phyloP scores from a whole-genome alignment of 208 protist species.

The Leishmania mexicana region DNA sequence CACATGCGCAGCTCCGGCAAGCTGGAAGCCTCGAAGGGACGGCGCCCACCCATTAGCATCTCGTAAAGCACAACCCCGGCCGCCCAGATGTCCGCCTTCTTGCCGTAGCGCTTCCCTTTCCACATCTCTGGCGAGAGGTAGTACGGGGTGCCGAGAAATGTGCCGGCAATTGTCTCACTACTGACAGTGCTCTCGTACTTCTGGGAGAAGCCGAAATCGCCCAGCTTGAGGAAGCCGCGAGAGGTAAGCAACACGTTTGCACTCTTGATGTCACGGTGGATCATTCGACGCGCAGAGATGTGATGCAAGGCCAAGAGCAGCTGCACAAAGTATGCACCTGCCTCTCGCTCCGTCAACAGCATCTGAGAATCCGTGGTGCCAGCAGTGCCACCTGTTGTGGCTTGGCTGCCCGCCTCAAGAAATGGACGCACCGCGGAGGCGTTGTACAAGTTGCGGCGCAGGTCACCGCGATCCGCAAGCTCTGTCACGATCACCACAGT shows the following conservation, averaged over 20 bases:
- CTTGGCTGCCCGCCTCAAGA: background rate
- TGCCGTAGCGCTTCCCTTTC: conserved; percentile 81
- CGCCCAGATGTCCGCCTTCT: conserved; percentile 90
- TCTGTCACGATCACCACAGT: conserved; percentile 90
- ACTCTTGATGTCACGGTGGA: conserved; percentile 93
- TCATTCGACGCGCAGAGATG: conserved; percentile 88
- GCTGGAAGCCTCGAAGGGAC: conserved; percentile 73
- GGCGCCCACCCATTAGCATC: conserved; percentile 73
- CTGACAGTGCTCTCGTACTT: conserved; percentile 89
- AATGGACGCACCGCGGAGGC: conserved; percentile 6
- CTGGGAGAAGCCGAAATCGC: conserved; percentile 93
- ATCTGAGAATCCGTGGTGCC: conserved; percentile 12
- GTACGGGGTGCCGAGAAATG: conserved; percentile 92
- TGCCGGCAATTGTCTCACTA: conserved; percentile 79
- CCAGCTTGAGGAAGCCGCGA: conserved; percentile 87
- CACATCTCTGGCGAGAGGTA: conserved; percentile 94
- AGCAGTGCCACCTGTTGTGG: background rate
- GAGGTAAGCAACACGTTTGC: conserved; percentile 91
- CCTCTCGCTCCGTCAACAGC: conserved; percentile 71
- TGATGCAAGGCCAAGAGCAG: conserved; percentile 84
- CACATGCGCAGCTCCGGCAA: conserved; percentile 59
- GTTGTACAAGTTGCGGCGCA: conserved; percentile 70
- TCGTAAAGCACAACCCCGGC: conserved; percentile 86
- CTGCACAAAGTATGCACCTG: conserved; percentile 82
- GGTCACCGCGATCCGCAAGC: conserved; percentile 87